Evolutionary conservation across 2,329 filamentous ascomycete species (phyloP), one percentile per base, ranked within the genome.

Genomic region (Nemania sp.): DNA sequence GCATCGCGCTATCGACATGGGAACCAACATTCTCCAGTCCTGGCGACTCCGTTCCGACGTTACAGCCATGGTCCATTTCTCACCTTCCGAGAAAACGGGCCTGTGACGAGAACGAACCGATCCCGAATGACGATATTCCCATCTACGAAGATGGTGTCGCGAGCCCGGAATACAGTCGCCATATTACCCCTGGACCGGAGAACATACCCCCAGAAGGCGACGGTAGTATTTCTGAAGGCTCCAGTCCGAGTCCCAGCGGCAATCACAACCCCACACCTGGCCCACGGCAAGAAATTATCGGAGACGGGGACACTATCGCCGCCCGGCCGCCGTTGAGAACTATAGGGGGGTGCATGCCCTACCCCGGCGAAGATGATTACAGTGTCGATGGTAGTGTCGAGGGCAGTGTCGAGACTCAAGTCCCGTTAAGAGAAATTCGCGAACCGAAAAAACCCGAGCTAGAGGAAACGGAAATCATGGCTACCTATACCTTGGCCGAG

Each of bases 1-100:
- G 81, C 63, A 74, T 90, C 39, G 81, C 80, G 0, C 79, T 90
- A 5, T 89, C 87, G 2, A 89, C 85, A 0, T 88, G 85, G 0
- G 84, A 88, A 67, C 82, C 86, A 3, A 80, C 79, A 5, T 86
- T 84, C 54, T 79, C 82, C 1, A 81, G 81, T 1, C 74, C 88
- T 2, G 78, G 82, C 21, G 83, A 88, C 59, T 73, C 74, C 12
- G 81, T 86, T 1, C 87, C 87, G 0, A 74, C 72, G 3, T 78
- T 89, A 37, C 70, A 77, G 1, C 78, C 83, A 0, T 89, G 87
- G 87, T 80, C 76, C 51, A 77, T 89, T 65, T 80, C 79, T 59
- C 73, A 87, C 6, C 75, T 29, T 29, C 25, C 25, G 25, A 29
- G 25, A 3, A 3, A 29, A 29, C 25, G 3, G 4, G 25, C 25